Conservation (phyloP, 306 rosid species). For the Fagus crenata region DNA sequence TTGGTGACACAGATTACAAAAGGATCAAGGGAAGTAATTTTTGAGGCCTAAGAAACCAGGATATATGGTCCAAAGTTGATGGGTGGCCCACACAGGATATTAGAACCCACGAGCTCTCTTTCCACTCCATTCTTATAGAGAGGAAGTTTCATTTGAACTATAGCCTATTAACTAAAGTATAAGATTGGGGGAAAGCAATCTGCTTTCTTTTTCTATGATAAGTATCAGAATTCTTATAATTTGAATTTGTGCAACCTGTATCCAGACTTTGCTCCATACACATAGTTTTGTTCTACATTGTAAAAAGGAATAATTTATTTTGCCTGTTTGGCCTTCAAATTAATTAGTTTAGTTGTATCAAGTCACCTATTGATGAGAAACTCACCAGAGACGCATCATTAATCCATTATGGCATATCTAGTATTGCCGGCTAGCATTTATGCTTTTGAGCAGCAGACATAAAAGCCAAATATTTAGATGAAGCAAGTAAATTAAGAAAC, state of each 20-base stretch:
- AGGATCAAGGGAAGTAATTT: background rate
- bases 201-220: background rate
- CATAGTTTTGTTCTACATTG: background rate
- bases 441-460: background rate
- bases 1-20: constrained; percentile 7
- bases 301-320: background rate
- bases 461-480: background rate
- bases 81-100: too few relatives aligned
- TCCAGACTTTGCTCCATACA: background rate
- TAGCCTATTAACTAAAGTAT: too few relatives aligned
- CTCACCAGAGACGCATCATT: background rate
- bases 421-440: background rate
- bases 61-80: too few relatives aligned
- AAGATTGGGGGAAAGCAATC: background rate
- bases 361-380: background rate
- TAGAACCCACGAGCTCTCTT: too few relatives aligned
- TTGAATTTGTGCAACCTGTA: background rate
- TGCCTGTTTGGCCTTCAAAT: background rate
- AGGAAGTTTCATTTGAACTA: too few relatives aligned
- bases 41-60: constrained; percentile 19
- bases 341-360: background rate
- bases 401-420: background rate
- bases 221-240: background rate
- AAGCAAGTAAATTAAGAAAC: background rate
- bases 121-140: too few relatives aligned